Evolutionary conservation across 164 flowering plant species (phyloP), one percentile per base, ranked within the genome.

Genomic region (Vitis rotundifolia): DNA sequence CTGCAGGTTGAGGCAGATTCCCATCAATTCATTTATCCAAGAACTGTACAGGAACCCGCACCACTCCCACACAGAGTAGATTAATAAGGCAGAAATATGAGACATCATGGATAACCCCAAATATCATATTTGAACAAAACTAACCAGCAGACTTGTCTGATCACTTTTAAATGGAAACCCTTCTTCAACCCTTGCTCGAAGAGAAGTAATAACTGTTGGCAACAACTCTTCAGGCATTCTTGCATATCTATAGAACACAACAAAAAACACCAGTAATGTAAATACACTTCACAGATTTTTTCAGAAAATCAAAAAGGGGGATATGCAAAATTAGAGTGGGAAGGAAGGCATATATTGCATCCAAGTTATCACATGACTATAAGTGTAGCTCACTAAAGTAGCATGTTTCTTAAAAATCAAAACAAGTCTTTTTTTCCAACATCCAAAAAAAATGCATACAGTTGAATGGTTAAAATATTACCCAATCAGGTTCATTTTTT

Each of bases 161-260:
- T 93, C 97, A 75, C 64, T 81, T 79, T 77, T 87, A 66, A 70
- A 76, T 44, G 79, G 71, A 75, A 88, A 84, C 8, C 90, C 92
- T 54, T 81, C 82, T 51, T 75, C 75, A 63, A 88, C 71, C 74
- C 79, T 89, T 48, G 68, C 56, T 19, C 66, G 75, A 58, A 95
- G 73, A 75, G 88, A 77, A 66, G 77, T 75, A 68, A 91, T 77
- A 69, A 91, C 89, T 59, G 78, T 74, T 26, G 92, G 87, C 83
- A 95, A 80, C 74, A 95, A 77, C 47, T 88, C 91, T 18, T 29
- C 78, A 48, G 97, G 94, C 99, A 95, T 90, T 74, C 99, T 82
- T 59, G 94, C 70, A 79, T 93, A 95, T 71, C 97, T 94, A 85
- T 51, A 64, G 22, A 67, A 74, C 28, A 67, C 8, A 52, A 66